Percentiles rank a stretch among this genome's conserved stretches.
phyloP scores from a whole-genome alignment of 2,329 filamentous ascomycete genomes.

The Ophiocordyceps robertsii region DNA sequence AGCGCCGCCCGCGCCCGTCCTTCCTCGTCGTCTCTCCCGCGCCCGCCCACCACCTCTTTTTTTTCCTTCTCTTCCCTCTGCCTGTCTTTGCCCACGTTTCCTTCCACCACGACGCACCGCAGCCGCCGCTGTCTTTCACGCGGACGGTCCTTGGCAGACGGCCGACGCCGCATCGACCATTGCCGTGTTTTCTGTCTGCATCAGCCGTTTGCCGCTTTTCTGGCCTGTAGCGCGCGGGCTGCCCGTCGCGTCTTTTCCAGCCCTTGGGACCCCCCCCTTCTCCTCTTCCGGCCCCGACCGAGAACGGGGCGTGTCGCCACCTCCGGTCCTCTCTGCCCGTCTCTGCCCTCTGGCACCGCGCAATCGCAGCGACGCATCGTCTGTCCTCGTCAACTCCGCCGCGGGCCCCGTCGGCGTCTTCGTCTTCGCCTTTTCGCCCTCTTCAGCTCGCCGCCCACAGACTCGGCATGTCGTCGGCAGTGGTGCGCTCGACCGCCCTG shows the following conservation, averaged over 20 bases:
- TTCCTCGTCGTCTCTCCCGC: not conserved
- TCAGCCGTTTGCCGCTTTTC: not conserved
- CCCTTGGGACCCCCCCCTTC: not conserved
- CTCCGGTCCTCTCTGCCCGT: slow-evolving; percentile 2
- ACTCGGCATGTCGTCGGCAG: slow-evolving; percentile 28
- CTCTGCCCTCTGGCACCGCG: not conserved
- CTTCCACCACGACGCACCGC: not conserved
- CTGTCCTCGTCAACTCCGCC: not conserved
- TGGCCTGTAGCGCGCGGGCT: not conserved
- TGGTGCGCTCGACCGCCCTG: slow-evolving; percentile 44
- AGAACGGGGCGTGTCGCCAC: slow-evolving; percentile 6
- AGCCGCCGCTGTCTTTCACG: not conserved
- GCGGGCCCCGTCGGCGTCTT: not conserved
- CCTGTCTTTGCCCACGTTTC: not conserved
- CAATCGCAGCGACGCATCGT: not conserved
- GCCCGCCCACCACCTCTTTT: not conserved
- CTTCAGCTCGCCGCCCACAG: not conserved
- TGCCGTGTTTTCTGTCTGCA: not conserved
- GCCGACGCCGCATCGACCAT: not conserved
- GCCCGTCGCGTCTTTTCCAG: not conserved
- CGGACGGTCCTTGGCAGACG: not conserved
- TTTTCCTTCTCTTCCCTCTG: not conserved
- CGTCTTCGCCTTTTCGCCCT: not conserved
- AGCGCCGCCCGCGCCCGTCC: not conserved
- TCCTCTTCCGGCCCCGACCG: slow-evolving; percentile 4